Evolutionary conservation across 495 filamentous ascomycete genomes (phyloP).

Genomic region (Oleoguttula mirabilis): DNA sequence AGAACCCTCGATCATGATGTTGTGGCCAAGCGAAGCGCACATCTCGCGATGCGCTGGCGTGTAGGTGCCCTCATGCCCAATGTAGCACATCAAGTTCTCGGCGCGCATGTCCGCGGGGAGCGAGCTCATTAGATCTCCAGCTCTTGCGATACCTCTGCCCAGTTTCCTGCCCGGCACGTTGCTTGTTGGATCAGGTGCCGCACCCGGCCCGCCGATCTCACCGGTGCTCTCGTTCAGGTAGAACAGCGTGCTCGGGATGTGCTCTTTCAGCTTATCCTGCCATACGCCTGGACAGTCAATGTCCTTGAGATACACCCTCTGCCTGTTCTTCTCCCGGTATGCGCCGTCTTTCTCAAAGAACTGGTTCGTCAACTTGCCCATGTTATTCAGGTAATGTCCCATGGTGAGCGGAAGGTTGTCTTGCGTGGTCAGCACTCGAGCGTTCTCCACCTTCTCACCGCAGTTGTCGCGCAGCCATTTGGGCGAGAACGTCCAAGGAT

Average conservation of each 20-base stretch:
- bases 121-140: constrained; percentile 88
- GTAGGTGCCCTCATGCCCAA: constrained; percentile 94
- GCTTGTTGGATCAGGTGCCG: constrained; percentile 27
- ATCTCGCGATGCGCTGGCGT: constrained; percentile 94
- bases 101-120: constrained; percentile 77
- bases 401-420: constrained; percentile 66
- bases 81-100: constrained; percentile 95
- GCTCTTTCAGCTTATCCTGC: constrained; percentile 60
- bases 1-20: constrained; percentile 92
- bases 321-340: constrained; percentile 56
- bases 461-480: constrained; percentile 65
- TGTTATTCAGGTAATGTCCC: constrained; percentile 74
- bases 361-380: constrained; percentile 64
- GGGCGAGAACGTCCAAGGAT: constrained; percentile 62
- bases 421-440: constrained; percentile 60
- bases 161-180: constrained; percentile 25
- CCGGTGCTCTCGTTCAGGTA: constrained; percentile 74
- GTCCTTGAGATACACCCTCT: constrained; percentile 88
- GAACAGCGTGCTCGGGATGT: constrained; percentile 67
- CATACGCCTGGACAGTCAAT: constrained; percentile 84
- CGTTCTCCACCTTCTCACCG: constrained; percentile 57
- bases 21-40: constrained; percentile 91
- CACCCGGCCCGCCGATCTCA: constrained; percentile 39
- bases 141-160: constrained; percentile 43
- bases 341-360: constrained; percentile 48